A percentile compares a stretch with the other conserved stretches of the same genome.
These are phyloP conservation scores for Phaeosphaeriaceae sp. DNA, from an alignment of 2,329 filamentous ascomycete genomes.

Conservation along the genomic window DNA sequence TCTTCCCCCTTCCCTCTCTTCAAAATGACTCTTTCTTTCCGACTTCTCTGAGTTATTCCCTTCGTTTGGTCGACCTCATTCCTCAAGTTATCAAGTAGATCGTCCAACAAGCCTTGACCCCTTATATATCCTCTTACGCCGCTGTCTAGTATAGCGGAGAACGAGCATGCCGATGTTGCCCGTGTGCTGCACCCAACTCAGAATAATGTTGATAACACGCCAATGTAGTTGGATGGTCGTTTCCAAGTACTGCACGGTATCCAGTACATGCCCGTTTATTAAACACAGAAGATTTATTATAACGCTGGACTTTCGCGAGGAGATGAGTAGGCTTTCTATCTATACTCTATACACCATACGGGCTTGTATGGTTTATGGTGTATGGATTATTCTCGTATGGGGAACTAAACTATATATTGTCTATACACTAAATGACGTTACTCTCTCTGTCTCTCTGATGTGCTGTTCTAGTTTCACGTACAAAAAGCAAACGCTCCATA, in stretches of 20 bases:
- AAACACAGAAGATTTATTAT: not conserved
- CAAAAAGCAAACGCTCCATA: no score
- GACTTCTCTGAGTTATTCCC: not conserved
- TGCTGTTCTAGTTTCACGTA: no score
- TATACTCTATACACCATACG: no score
- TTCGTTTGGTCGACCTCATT: not conserved
- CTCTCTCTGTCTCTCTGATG: no score
- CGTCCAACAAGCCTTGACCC: not conserved
- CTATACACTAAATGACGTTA: no score
- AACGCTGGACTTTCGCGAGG: conserved; percentile 2
- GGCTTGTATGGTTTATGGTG: no score
- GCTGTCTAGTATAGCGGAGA: not conserved
- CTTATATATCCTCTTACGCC: not conserved
- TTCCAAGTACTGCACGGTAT: conserved; percentile 4
- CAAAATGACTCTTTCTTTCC: conserved; percentile 2
- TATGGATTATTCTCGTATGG: no score
- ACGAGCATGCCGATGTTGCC: not conserved
- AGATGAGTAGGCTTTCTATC: conserved; percentile 5
- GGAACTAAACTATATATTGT: no score
- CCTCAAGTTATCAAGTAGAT: not conserved
- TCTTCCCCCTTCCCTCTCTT: conserved; percentile 2
- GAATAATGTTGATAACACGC: conserved; percentile 1
- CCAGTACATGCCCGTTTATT: conserved; percentile 5
- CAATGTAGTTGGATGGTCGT: conserved; percentile 2
- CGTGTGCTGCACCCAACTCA: not conserved